Evolutionary conservation across 306 rosid species (phyloP), one percentile per base, ranked within the genome.

Genomic region (Alnus glutinosa): DNA sequence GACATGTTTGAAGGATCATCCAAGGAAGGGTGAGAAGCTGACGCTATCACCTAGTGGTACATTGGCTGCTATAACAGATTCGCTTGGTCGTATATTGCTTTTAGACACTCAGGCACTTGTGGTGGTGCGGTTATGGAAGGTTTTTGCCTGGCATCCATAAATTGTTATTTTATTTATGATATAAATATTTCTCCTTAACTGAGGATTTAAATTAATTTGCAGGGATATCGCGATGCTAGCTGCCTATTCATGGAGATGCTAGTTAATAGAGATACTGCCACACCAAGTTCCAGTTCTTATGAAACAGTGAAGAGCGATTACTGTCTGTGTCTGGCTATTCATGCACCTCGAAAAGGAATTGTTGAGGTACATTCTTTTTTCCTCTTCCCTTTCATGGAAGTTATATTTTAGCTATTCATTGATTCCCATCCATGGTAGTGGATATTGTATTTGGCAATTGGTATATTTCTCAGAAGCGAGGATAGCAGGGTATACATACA

Each of bases 71-170:
- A 87, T 96, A 81, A 96, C 98, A 67, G 99, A 93, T 89, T 96
- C 99, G 67, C 97, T 96, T 23, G 99, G 99, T 77, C 99, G 99
- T 74, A 90, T 96, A 82, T 74, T 96, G 92, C 92, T 96, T 70
- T 87, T 96, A 66, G 98, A 96, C 82, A 96, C 99, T 42, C 97
- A 93, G 78, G 99, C 99, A 66, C 98, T 93, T 73, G 99, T 93
- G 62, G 97, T 93, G 71, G 98, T 96, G 83, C 99, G 99, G 78
- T 85, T 96, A 70, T 96, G 98, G 98, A 96, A 96, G 98, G 99
- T 93, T 78, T 63, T 16, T 59, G 67, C 71, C 70, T 52, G 50
- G 76, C 64, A 79, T 68, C 71, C 47, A 34, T 32, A 55, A 19
- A 30, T 54, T 32, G 16, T 12, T 8, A n/a, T 61, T 32, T 84